Evolutionary conservation across 2,329 filamentous ascomycete genomes (phyloP).

Genomic region (Beauveria rudraprayagi): DNA sequence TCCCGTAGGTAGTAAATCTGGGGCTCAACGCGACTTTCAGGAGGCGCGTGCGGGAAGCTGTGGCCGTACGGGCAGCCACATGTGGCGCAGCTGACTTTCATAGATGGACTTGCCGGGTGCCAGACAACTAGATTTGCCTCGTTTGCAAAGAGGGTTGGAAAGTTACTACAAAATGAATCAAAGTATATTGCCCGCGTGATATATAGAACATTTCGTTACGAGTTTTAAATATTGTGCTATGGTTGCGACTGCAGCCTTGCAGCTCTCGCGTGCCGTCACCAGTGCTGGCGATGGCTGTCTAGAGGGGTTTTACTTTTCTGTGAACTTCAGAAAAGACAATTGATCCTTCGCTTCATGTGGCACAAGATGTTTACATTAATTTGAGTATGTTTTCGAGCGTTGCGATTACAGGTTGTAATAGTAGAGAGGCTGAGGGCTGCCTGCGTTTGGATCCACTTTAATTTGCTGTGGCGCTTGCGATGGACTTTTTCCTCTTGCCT

Average conservation of each 20-base stretch:
- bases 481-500: neutral
- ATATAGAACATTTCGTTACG: too few species aligned
- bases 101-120: too few species aligned
- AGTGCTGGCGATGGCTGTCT: neutral
- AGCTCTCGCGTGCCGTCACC: neutral
- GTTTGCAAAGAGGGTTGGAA: neutral
- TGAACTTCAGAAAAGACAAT: neutral
- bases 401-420: neutral
- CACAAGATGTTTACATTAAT: neutral
- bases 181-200: too few species aligned
- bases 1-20: neutral
- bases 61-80: constrained; percentile 5
- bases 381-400: neutral
- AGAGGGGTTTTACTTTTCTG: too few species aligned
- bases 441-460: neutral
- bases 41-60: constrained; percentile 10
- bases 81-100: neutral
- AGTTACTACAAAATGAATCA: neutral
- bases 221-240: too few species aligned
- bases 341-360: neutral
- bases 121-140: too few species aligned
- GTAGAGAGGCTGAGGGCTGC: neutral
- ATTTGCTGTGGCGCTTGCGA: neutral
- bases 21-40: constrained; percentile 11
- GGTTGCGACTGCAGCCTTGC: neutral